phyloP scores from a whole-genome alignment of 176 grass and related monocot species.

The Saccharum spontaneum region DNA sequence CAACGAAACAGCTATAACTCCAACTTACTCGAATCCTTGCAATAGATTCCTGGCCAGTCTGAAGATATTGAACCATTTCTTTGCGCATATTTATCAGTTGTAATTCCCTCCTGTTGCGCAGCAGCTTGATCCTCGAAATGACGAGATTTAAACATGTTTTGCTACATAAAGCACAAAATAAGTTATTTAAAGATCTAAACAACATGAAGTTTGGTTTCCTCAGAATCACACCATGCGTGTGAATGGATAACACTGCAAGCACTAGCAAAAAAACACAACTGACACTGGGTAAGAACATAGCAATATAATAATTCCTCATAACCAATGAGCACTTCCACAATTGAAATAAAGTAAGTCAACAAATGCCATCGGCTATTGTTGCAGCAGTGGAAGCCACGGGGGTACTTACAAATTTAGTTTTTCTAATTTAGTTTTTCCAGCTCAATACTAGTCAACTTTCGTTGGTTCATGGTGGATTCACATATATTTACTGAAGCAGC shows the following conservation, averaged over 20 bases:
- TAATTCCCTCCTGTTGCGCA: constrained; percentile 93
- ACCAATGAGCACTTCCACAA: neutral
- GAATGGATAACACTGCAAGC: neutral
- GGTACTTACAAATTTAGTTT: too few relatives aligned
- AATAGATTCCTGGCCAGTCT: constrained; percentile 83
- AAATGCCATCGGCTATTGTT: neutral
- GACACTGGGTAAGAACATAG: neutral
- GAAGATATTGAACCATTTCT: constrained; percentile 93
- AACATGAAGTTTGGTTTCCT: neutral
- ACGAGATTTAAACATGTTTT: constrained; percentile 97
- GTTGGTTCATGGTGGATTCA: neutral
- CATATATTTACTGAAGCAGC: neutral
- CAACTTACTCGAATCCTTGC: constrained; percentile 82
- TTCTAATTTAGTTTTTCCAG: neutral
- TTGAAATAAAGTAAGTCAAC: neutral
- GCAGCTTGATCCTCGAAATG: constrained; percentile 95
- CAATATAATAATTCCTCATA: neutral
- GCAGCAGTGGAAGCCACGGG: neutral
- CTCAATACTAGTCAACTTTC: neutral
- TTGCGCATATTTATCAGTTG: constrained; percentile 91
- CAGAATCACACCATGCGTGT: neutral
- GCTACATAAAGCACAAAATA: constrained; percentile 41
- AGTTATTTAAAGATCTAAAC: neutral
- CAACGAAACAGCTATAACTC: constrained; percentile 13
- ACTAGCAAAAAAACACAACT: neutral